Evolutionary conservation across 257 asterid species (phyloP).

Genomic region (Rehmannia glutinosa): DNA sequence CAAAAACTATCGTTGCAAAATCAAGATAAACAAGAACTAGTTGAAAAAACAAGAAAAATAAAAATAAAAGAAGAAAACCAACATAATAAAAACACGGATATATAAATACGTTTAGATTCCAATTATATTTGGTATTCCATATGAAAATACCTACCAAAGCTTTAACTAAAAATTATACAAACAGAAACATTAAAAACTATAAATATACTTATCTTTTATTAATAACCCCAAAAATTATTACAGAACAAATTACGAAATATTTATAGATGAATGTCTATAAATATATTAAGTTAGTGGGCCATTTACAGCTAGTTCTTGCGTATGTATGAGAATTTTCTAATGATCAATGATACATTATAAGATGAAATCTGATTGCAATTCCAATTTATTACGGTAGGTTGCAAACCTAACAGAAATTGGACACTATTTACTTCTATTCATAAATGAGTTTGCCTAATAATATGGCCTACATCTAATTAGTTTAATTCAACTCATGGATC

Average conservation of each 20-base stretch:
- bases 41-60: no score
- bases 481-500: constrained; percentile 58
- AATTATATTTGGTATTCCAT: no score
- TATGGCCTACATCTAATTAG: constrained; percentile 63
- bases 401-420: constrained; percentile 64
- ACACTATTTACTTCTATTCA: constrained; percentile 68
- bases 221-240: no score
- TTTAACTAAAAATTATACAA: no score
- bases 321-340: constrained; percentile 12
- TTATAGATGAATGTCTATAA: not conserved
- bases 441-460: constrained; percentile 75
- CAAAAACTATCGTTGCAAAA: no score
- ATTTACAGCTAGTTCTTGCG: constrained; percentile 8
- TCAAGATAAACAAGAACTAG: no score
- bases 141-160: no score
- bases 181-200: no score
- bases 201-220: no score
- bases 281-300: not conserved
- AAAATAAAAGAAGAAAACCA: no score
- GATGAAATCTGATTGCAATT: constrained; percentile 25
- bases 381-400: constrained; percentile 71
- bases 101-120: no score
- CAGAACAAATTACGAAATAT: not conserved
- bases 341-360: constrained; percentile 15
- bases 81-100: no score